phyloP scores from a whole-genome alignment of 352 stramenopile species.

The Globisporangium acanthophoron region DNA sequence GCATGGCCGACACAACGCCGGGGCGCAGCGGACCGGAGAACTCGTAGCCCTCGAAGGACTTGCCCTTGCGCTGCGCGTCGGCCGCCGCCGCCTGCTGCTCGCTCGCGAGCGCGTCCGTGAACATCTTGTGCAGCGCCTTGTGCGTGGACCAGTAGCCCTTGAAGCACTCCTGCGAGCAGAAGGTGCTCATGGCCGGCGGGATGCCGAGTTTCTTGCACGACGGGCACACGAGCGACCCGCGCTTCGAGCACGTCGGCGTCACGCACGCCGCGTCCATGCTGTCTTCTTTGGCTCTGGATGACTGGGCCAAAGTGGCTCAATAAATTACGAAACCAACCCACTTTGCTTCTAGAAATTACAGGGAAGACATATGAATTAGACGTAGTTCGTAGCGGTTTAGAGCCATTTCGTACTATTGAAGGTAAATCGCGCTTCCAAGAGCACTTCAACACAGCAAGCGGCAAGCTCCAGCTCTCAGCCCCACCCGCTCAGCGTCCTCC shows the following conservation, averaged over 20 bases:
- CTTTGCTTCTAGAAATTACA: too few relatives aligned
- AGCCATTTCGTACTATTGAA: too few relatives aligned
- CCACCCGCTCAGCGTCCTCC: too few relatives aligned
- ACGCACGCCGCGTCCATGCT: constrained; percentile 37
- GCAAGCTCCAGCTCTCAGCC: too few relatives aligned
- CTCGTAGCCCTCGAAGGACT: constrained; percentile 56
- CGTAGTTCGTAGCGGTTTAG: too few relatives aligned
- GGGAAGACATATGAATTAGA: too few relatives aligned
- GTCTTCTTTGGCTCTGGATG: too few relatives aligned
- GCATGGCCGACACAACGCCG: constrained; percentile 67
- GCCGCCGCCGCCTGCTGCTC: constrained; percentile 23
- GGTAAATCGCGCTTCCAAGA: not conserved
- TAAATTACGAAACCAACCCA: too few relatives aligned
- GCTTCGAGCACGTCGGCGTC: constrained; percentile 73
- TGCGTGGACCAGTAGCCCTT: constrained; percentile 94
- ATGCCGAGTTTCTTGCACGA: constrained; percentile 91
- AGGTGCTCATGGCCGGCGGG: constrained; percentile 79
- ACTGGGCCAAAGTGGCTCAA: too few relatives aligned
- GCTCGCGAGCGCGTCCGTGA: constrained; percentile 73
- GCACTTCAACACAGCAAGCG: not conserved
- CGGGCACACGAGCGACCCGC: constrained; percentile 83
- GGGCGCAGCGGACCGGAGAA: constrained; percentile 87
- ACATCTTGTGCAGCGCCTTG: constrained; percentile 96
- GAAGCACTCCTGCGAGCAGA: constrained; percentile 96
- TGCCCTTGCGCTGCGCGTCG: constrained; percentile 22